Conservation (phyloP, 805 yeast species). For the Hanseniaspora pseudoguilliermondii region DNA sequence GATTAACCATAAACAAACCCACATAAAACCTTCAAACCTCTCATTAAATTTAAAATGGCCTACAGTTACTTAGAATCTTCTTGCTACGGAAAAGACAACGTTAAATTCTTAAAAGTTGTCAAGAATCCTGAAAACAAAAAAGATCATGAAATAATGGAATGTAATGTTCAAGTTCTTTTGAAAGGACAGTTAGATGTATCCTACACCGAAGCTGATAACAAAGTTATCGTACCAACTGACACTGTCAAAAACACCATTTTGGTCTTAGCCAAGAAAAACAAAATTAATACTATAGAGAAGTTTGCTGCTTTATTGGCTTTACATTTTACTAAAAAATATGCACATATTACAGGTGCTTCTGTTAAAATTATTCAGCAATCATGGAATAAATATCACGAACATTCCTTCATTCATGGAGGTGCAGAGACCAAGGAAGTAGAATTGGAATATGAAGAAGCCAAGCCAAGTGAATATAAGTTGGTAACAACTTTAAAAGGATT, state of each 20-base stretch:
- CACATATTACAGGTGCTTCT: conserved; percentile 62
- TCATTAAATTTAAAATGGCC: conserved; percentile 14
- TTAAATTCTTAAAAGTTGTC: conserved; percentile 79
- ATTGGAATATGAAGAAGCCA: conserved; percentile 37
- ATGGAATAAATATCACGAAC: conserved; percentile 73
- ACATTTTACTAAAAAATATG: conserved; percentile 67
- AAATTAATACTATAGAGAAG: conserved; percentile 83
- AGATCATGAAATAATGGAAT: conserved; percentile 72
- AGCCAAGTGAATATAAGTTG: conserved; percentile 37
- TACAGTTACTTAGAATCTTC: conserved; percentile 33
- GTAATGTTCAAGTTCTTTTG: conserved; percentile 62
- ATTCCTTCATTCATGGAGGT: conserved; percentile 77
- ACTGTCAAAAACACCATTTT: conserved; percentile 82
- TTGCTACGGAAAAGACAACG: conserved; percentile 84
- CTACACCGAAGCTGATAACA: conserved; percentile 78
- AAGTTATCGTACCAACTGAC: conserved; percentile 86
- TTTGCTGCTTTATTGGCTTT: conserved; percentile 75
- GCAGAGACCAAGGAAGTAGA: conserved; percentile 60
- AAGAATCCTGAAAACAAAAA: conserved; percentile 61
- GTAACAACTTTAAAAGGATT: conserved; percentile 64
- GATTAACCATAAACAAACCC: too few relatives aligned
- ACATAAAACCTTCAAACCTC: too few relatives aligned
- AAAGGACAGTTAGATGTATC: conserved; percentile 69
- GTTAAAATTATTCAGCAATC: conserved; percentile 56
- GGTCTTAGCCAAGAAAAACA: conserved; percentile 67